A percentile compares a stretch with the other conserved stretches of the same genome.
These are phyloP conservation scores for Flaveria linearis DNA, from an alignment of 129 eudicot species.

Conservation along the genomic window DNA sequence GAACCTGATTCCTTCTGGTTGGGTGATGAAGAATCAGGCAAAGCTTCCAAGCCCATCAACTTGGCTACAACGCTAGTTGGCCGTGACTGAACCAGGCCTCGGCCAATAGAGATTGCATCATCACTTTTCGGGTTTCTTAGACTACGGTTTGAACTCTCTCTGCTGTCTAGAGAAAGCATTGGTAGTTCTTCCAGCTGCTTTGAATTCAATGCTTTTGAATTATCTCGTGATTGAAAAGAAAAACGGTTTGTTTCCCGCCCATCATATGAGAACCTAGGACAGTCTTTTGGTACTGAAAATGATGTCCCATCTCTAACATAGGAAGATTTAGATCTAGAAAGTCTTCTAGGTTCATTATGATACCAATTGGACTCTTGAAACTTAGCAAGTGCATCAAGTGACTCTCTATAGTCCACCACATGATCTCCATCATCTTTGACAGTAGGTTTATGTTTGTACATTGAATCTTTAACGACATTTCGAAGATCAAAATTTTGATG, in stretches of 20 bases:
- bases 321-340: constrained; percentile 57
- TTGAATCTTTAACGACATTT: constrained; percentile 83
- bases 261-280: constrained; percentile 81
- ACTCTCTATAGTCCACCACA: constrained; percentile 43
- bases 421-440: constrained; percentile 49
- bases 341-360: constrained; percentile 53
- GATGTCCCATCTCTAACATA: constrained; percentile 56
- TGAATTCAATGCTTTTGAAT: constrained; percentile 37
- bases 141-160: constrained; percentile 58
- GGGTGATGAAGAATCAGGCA: constrained; percentile 54
- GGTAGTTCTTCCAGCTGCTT: constrained; percentile 66
- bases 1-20: constrained; percentile 31
- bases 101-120: constrained; percentile 20
- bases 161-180: constrained; percentile 68
- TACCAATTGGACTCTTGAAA: constrained; percentile 63
- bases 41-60: constrained; percentile 81
- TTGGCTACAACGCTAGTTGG: constrained; percentile 92
- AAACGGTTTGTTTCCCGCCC: constrained; percentile 59
- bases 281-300: constrained; percentile 48
- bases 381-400: constrained; percentile 56
- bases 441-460: constrained; percentile 58
- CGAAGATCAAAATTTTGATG: constrained; percentile 67
- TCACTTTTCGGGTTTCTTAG: constrained; percentile 38
- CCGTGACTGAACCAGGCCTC: constrained; percentile 35
- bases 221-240: constrained; percentile 49